phyloP scores from a whole-genome alignment of 2,329 filamentous ascomycete species.

The Lasiodiplodia sp. region DNA sequence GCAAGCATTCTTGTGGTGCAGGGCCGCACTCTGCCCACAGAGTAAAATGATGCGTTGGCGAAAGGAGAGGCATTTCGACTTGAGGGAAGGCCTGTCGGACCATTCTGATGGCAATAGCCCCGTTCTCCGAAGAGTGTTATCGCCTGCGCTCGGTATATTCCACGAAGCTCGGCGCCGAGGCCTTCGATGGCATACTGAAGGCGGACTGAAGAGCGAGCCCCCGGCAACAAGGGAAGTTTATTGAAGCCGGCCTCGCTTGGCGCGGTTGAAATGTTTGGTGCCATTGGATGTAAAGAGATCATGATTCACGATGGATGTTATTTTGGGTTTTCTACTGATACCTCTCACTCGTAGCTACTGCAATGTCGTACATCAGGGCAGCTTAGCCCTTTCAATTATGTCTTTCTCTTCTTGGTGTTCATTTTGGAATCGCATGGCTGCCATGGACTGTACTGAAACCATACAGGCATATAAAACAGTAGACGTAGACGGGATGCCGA shows the following conservation, averaged over 20 bases:
- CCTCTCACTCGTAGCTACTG: neutral
- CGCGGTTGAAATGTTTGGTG: neutral
- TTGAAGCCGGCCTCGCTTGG: neutral
- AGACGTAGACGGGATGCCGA: no score
- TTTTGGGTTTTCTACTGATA: slow-evolving; percentile 5
- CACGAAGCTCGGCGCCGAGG: no score
- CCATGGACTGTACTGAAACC: no score
- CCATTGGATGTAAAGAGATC: neutral
- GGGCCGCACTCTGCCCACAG: slow-evolving; percentile 40
- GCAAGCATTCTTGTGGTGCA: slow-evolving; percentile 76
- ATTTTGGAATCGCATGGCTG: neutral
- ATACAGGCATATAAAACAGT: no score
- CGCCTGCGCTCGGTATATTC: neutral
- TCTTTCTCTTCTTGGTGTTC: neutral
- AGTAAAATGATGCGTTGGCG: neutral
- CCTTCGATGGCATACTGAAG: neutral
- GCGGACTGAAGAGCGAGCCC: slow-evolving; percentile 17
- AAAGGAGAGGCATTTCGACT: neutral
- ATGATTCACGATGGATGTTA: slow-evolving; percentile 20
- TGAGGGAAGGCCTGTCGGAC: neutral
- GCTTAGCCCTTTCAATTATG: no score
- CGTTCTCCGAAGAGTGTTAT: neutral
- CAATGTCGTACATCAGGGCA: neutral
- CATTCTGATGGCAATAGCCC: neutral
- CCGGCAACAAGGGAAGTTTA: neutral